Base-by-base conservation (phyloP, 345 rosid species). In the Aegle marmelos region DNA sequence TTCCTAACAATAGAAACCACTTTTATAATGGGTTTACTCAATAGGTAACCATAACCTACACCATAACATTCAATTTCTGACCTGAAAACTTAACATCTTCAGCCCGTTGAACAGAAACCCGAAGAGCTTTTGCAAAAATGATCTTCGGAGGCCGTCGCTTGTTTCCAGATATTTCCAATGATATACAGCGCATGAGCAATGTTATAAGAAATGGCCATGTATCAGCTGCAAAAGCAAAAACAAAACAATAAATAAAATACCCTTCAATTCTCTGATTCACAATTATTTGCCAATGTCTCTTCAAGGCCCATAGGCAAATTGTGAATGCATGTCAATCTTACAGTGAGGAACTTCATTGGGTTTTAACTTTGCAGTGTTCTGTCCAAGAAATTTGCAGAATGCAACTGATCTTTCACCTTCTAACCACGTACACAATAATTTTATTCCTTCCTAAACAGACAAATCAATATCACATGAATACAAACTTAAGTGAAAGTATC, bases 151-250 rank as follows among this genome's bases (percentile, higher is more conserved):
- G 30, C 54, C 95, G 88, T 31, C 91, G 84, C 82, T 93, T 95
- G 88, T 91, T 86, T n/a, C 88, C 75, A 65, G 95, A 87, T 72
- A 92, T 86, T 87, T 95, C 99, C 78, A 77, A 48, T 3, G 94
- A 87, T 53, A 93, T 94, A 74, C 98, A 90, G 53, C 84, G 91
- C 41, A 85, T 77, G 45, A 95, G 95, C 85, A 91, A 81, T 70
- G 87, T 84, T 48, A 91, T 74, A 34, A 95, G 81, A 86, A 89
- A 95, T 1, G 98, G 97, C 97, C 98, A 95, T 14, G 98, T 89
- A 78, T 53, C 57, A 53, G 57, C 57, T 79, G 53, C 50, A 45
- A 45, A 45, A 45, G 95, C 87, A 85, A 37, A 79, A 80, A 78
- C 76, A 85, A 86, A 76, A 45, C 14, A 45, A 45, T 54, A 76